These are phyloP conservation scores for Kodamaea leandrae DNA, from an alignment of 805 yeast genomes.

Conservation along the genomic window DNA sequence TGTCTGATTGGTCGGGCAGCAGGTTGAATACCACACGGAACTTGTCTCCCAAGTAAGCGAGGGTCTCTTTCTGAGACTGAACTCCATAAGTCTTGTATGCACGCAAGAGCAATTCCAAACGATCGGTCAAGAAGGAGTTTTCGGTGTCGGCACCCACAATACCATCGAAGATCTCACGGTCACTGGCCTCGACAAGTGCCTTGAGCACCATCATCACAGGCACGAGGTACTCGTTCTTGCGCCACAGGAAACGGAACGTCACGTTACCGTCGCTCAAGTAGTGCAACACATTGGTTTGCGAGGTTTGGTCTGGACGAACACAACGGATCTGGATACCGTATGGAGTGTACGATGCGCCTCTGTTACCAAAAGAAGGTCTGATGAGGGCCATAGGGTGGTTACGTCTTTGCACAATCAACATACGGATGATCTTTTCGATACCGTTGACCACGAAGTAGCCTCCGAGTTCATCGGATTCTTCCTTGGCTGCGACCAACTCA, in stretches of 20 bases:
- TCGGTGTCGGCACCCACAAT: slow-evolving; percentile 84
- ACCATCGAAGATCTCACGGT: slow-evolving; percentile 94
- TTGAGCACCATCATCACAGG: slow-evolving; percentile 92
- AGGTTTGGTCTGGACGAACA: slow-evolving; percentile 95
- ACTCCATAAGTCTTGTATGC: slow-evolving; percentile 80
- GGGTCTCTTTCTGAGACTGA: slow-evolving; percentile 79
- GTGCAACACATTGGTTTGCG: slow-evolving; percentile 96
- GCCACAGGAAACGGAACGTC: slow-evolving; percentile 95
- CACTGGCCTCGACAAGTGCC: slow-evolving; percentile 87
- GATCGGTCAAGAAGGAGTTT: slow-evolving; percentile 95
- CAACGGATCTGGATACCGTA: slow-evolving; percentile 93
- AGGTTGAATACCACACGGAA: slow-evolving; percentile 92
- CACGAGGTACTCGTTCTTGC: slow-evolving; percentile 89
- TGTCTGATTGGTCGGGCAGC: slow-evolving; percentile 81
- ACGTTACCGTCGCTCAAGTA: slow-evolving; percentile 94
- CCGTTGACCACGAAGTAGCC: slow-evolving; percentile 97
- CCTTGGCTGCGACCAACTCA: slow-evolving; percentile 72
- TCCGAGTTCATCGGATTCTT: slow-evolving; percentile 94
- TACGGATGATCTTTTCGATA: slow-evolving; percentile 92
- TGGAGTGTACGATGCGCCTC: slow-evolving; percentile 87
- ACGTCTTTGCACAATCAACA: slow-evolving; percentile 96
- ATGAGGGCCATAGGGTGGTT: slow-evolving; percentile 98
- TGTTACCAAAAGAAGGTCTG: slow-evolving; percentile 89
- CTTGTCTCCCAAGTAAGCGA: slow-evolving; percentile 92
- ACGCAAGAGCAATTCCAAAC: slow-evolving; percentile 88